These are phyloP conservation scores for Pluteus cervinus DNA, from an alignment of 768 basidiomycete species.

Conservation along the genomic window DNA sequence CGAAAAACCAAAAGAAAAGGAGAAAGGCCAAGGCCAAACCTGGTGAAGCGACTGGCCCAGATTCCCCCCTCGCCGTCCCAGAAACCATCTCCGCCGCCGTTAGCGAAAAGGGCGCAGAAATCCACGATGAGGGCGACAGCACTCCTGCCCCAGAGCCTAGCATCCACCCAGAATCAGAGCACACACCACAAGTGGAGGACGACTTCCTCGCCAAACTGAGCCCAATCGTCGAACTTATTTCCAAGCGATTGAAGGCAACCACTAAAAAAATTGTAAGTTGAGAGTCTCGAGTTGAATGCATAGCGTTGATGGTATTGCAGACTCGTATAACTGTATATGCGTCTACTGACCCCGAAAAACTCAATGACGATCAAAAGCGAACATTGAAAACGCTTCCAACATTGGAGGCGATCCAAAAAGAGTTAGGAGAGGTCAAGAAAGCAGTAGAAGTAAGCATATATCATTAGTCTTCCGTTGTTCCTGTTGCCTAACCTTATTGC, in stretches of 20 bases:
- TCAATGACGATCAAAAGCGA: slow-evolving; percentile 86
- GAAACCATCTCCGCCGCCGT: slow-evolving; percentile 40
- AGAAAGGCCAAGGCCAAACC: slow-evolving; percentile 46
- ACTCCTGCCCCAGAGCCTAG: slow-evolving; percentile 39
- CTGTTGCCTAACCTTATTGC: slow-evolving; percentile 6
- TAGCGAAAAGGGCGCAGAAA: slow-evolving; percentile 45
- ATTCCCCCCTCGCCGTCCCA: slow-evolving; percentile 39
- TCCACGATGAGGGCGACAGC: slow-evolving; percentile 40
- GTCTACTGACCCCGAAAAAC: slow-evolving; percentile 56
- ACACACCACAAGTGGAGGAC: slow-evolving; percentile 37
- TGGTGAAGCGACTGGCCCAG: slow-evolving; percentile 26
- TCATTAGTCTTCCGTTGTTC: background rate
- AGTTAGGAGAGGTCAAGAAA: slow-evolving; percentile 80
- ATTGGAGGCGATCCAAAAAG: slow-evolving; percentile 75
- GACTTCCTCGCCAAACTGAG: slow-evolving; percentile 45
- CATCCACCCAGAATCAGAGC: slow-evolving; percentile 20
- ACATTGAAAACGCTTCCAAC: slow-evolving; percentile 65
- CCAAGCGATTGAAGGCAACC: slow-evolving; percentile 71
- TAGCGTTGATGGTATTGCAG: slow-evolving; percentile 30
- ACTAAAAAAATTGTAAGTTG: slow-evolving; percentile 77
- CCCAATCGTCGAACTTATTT: slow-evolving; percentile 72
- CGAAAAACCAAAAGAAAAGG: slow-evolving; percentile 71
- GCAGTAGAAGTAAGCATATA: slow-evolving; percentile 61
- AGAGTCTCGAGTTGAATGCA: slow-evolving; percentile 5
- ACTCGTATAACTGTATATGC: slow-evolving; percentile 70